Evolutionary conservation across 192 early-diverging fungal genomes (phyloP), one percentile per base, ranked within the genome.

Genomic region (Glomus cerebriforme): DNA sequence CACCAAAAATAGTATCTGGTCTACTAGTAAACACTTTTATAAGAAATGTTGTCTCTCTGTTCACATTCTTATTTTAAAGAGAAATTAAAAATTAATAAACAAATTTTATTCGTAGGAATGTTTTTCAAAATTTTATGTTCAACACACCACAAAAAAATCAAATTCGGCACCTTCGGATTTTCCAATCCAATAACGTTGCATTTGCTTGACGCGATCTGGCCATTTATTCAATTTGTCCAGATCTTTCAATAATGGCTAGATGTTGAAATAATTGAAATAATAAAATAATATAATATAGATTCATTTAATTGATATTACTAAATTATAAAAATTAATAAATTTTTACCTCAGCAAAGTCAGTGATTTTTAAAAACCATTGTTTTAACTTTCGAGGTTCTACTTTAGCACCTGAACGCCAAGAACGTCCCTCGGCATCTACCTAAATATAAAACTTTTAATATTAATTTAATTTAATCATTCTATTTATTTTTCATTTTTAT

Each of bases 311-410:
- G 29, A 58, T 19, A 17, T 10, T 43, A 47, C 27, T 26, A n/a
- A 70, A n/a, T 15, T 70, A 70, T 70, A 24, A 9, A 69, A 43
- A 22, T n/a, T 24, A 68, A 58, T 27, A 29, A 35, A 24, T 10
- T 39, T 60, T 59, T 59, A 58, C 92, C 58, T 97, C 92, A 2
- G 95, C 91, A 80, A 91, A 96, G 26, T 88, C 88, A 0, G 96
- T 95, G 24, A 96, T 97, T 80, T 90, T 90, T 71, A 97, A 90
- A 83, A 97, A 97, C 96, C 96, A 99, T 86, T 99, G 97, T 67
- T 91, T 91, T 22, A 99, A 80, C 64, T 91, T 88, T 32, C 88
- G 82, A 80, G 90, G 91, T 80, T 99, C 97, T 0, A 99, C 97
- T 27, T 95, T 69, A 0, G 97, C 97, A 5, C 97, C 97, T 0